Evolutionary conservation across 1,284 basidiomycete genomes (phyloP).

Genomic region (Coniophora puteana): DNA sequence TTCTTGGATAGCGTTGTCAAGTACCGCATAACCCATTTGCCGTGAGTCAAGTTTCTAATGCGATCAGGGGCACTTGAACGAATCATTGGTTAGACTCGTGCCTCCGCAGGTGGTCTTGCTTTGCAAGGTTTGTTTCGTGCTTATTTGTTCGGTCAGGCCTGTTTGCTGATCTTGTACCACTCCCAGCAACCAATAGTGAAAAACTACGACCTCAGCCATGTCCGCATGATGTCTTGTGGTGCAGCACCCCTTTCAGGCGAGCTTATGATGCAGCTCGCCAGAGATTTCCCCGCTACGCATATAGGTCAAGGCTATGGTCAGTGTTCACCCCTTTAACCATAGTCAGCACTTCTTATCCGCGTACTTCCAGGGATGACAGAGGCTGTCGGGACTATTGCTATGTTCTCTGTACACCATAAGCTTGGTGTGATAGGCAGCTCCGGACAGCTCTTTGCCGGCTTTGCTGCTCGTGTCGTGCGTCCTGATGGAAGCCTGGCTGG

Average conservation of each 20-base stretch:
- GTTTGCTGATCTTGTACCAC: slow-evolving; percentile 1
- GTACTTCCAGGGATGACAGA: slow-evolving; percentile 45
- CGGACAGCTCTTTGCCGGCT: slow-evolving; percentile 52
- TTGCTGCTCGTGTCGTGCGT: slow-evolving; percentile 51
- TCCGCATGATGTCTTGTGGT: slow-evolving; percentile 62
- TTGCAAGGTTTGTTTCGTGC: slow-evolving; percentile 50
- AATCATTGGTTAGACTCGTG: slow-evolving; percentile 44
- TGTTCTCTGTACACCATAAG: slow-evolving; percentile 43
- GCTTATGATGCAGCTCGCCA: slow-evolving; percentile 50
- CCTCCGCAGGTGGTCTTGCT: slow-evolving; percentile 69
- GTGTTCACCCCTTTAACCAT: slow-evolving; percentile 5
- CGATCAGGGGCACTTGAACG: slow-evolving; percentile 3
- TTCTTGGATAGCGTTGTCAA: slow-evolving; percentile 69
- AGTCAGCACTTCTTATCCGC: background rate
- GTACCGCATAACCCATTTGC: slow-evolving; percentile 62
- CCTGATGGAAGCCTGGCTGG: slow-evolving; percentile 53
- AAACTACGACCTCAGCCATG: slow-evolving; percentile 59
- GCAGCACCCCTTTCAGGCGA: slow-evolving; percentile 75
- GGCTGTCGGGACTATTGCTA: slow-evolving; percentile 46
- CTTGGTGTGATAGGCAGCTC: slow-evolving; percentile 54
- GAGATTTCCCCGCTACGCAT: slow-evolving; percentile 52
- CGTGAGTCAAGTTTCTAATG: slow-evolving; percentile 38
- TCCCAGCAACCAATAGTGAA: slow-evolving; percentile 60
- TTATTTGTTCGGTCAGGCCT: background rate
- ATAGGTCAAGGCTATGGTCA: slow-evolving; percentile 68